Percentiles rank a stretch among this genome's conserved stretches.
Evolutionary conservation across 352 stramenopile species (phyloP).

Genomic region (Globisporangium yorkense): DNA sequence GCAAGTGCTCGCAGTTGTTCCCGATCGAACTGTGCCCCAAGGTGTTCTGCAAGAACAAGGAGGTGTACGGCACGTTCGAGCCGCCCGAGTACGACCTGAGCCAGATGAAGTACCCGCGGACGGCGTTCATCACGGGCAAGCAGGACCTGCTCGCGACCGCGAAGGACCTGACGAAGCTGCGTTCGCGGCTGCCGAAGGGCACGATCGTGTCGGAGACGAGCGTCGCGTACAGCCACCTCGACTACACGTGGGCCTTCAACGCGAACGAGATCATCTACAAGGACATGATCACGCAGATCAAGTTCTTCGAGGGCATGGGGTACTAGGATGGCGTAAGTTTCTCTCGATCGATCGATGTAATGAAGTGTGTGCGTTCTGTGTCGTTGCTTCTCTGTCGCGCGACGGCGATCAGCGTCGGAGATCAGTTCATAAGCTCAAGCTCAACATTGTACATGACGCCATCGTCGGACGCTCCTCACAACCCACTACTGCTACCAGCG

Average conservation of each 20-base stretch:
- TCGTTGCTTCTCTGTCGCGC: too few species aligned
- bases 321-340: too few species aligned
- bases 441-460: slow-evolving; percentile 1
- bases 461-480: background rate
- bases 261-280: slow-evolving; percentile 47
- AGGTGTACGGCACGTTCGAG: slow-evolving; percentile 33
- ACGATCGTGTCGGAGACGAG: slow-evolving; percentile 47
- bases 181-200: slow-evolving; percentile 25
- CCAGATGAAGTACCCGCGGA: slow-evolving; percentile 41
- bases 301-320: slow-evolving; percentile 31
- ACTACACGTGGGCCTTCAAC: slow-evolving; percentile 67
- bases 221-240: slow-evolving; percentile 54
- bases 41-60: slow-evolving; percentile 47
- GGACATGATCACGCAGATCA: slow-evolving; percentile 48
- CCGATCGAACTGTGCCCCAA: slow-evolving; percentile 31
- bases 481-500: slow-evolving; percentile 1
- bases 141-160: slow-evolving; percentile 48
- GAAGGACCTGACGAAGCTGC: background rate
- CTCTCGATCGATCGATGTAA: too few species aligned
- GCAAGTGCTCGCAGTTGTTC: slow-evolving; percentile 25
- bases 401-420: too few species aligned
- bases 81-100: slow-evolving; percentile 33
- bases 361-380: too few species aligned
- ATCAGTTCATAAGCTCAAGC: too few species aligned
- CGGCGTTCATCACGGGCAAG: slow-evolving; percentile 38